A percentile compares a stretch with the other conserved stretches of the same genome.
These are phyloP conservation scores for Candida adriatica DNA, from an alignment of 805 yeast species.

Conservation along the genomic window DNA sequence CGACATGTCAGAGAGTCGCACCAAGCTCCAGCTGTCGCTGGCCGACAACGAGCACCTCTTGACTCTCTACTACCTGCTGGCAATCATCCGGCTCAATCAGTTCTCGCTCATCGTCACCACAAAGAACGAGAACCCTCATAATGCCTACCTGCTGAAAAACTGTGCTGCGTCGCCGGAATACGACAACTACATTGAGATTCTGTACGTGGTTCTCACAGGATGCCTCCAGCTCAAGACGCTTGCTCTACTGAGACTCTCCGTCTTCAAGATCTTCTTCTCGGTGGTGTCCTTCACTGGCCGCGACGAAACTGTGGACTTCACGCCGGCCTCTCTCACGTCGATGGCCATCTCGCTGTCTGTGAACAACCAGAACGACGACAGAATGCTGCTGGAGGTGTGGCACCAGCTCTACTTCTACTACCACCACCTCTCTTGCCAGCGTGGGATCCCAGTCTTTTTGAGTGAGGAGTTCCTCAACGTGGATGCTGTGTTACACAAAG, in stretches of 20 bases:
- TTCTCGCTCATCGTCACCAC: slow-evolving; percentile 11
- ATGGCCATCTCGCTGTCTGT: slow-evolving; percentile 13
- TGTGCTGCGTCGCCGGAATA: slow-evolving; percentile 11
- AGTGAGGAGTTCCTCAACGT: slow-evolving; percentile 12
- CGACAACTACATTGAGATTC: slow-evolving; percentile 14
- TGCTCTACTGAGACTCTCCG: slow-evolving; percentile 7
- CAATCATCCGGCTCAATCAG: slow-evolving; percentile 15
- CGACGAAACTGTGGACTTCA: slow-evolving; percentile 1
- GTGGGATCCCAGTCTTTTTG: slow-evolving; percentile 17
- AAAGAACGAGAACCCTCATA: slow-evolving; percentile 12
- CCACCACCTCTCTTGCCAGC: slow-evolving; percentile 7
- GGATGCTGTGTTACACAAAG: slow-evolving; percentile 6
- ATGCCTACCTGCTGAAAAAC: slow-evolving; percentile 8
- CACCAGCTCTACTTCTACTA: slow-evolving; percentile 13
- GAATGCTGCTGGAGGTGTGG: slow-evolving; percentile 14
- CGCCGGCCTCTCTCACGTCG: slow-evolving; percentile 5
- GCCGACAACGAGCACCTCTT: slow-evolving; percentile 1
- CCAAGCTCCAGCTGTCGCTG: slow-evolving; percentile 13
- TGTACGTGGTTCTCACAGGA: slow-evolving; percentile 7
- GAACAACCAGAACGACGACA: slow-evolving; percentile 11
- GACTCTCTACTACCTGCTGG: not conserved
- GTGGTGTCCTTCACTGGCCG: slow-evolving; percentile 10
- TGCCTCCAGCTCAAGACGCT: slow-evolving; percentile 4
- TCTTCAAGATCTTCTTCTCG: slow-evolving; percentile 9
- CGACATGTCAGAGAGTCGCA: slow-evolving; percentile 20